These are phyloP conservation scores for Immersiporthe knoxdaviesiana DNA, from an alignment of 2,329 filamentous ascomycete genomes.

Conservation along the genomic window DNA sequence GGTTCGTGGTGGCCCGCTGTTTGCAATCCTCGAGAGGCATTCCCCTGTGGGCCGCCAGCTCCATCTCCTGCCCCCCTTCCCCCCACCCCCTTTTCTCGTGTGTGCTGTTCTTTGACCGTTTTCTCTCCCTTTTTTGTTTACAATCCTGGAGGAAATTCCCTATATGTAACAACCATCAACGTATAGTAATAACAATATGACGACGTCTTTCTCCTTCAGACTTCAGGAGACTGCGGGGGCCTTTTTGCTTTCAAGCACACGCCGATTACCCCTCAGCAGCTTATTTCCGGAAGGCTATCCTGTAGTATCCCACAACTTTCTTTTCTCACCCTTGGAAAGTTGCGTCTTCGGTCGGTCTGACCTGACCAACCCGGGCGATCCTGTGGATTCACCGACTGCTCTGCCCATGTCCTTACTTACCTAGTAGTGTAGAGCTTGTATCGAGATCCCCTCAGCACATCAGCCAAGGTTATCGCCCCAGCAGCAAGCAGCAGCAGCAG, in stretches of 20 bases:
- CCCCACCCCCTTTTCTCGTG: too few relatives aligned
- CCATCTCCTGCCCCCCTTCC: background rate
- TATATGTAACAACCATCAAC: constrained; percentile 2
- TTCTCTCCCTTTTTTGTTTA: background rate
- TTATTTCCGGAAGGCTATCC: constrained; percentile 3
- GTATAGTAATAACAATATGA: background rate
- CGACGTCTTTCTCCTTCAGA: background rate
- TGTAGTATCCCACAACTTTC: constrained; percentile 1
- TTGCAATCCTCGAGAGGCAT: background rate
- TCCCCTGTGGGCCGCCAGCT: background rate
- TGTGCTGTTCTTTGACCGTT: background rate
- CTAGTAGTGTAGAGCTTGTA: background rate
- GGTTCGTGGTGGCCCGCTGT: background rate
- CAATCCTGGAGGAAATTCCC: background rate
- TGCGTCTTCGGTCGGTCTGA: background rate
- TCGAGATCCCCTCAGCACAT: background rate
- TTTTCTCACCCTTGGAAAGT: background rate
- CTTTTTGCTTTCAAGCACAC: background rate
- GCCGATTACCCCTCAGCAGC: background rate
- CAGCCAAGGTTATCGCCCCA: background rate
- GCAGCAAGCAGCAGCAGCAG: background rate
- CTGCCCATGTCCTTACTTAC: background rate
- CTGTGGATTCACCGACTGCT: background rate
- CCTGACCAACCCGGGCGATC: background rate
- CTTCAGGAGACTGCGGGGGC: background rate